phyloP scores from a whole-genome alignment of 495 filamentous ascomycete species.

The Amniculicola lignicola region DNA sequence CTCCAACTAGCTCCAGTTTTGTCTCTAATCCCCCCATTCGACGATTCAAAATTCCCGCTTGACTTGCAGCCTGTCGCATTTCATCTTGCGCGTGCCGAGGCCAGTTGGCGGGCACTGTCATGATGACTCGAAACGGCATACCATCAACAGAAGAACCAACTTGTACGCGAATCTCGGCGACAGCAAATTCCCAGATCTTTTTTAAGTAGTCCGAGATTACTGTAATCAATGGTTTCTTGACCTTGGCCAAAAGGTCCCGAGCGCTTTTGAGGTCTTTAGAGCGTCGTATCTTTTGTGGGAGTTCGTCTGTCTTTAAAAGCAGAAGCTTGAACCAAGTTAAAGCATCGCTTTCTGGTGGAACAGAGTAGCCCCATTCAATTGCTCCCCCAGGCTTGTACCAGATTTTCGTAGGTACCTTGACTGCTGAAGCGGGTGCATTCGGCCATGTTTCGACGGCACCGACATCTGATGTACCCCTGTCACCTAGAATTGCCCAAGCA shows the following conservation, averaged over 20 bases:
- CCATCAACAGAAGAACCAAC: background rate
- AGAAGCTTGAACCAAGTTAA: slow-evolving; percentile 16
- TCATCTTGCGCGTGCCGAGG: background rate
- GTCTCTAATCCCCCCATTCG: slow-evolving; percentile 4
- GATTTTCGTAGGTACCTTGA: slow-evolving; percentile 6
- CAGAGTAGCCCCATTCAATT: slow-evolving; percentile 8
- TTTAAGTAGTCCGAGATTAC: slow-evolving; percentile 19
- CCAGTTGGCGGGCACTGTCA: slow-evolving; percentile 20
- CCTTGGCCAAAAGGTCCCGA: slow-evolving; percentile 1
- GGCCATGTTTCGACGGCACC: background rate
- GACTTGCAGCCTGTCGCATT: slow-evolving; percentile 11
- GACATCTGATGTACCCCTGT: background rate
- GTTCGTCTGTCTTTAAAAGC: background rate
- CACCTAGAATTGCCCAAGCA: background rate
- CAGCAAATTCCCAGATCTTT: slow-evolving; percentile 12
- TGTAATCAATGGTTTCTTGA: slow-evolving; percentile 7
- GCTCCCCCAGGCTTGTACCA: slow-evolving; percentile 1
- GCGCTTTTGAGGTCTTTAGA: slow-evolving; percentile 2
- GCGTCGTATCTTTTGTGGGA: slow-evolving; percentile 1
- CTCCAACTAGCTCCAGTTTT: slow-evolving; percentile 10
- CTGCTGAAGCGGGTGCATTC: background rate
- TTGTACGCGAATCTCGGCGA: background rate
- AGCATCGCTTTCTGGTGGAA: slow-evolving; percentile 9
- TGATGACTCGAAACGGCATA: slow-evolving; percentile 13
- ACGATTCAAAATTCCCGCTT: slow-evolving; percentile 8